Percentiles rank a stretch among this genome's conserved stretches.
These are phyloP conservation scores for Hortiboletus rubellus DNA, from an alignment of 1,284 basidiomycete species.

Conservation along the genomic window DNA sequence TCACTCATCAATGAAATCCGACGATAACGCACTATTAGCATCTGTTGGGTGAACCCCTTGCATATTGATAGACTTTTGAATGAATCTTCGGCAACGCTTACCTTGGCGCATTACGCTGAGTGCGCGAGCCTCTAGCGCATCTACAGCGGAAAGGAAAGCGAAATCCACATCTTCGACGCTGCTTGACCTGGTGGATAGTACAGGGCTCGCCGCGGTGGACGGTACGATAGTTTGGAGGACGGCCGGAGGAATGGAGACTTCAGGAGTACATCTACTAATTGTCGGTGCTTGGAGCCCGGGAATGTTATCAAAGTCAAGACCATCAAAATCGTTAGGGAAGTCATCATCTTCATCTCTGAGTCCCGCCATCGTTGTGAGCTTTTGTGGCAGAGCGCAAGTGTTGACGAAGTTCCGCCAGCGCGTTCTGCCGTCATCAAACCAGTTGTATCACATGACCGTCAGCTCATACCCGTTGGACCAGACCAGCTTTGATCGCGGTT, in stretches of 20 bases:
- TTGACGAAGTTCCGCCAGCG: not conserved
- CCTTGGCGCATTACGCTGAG: slow-evolving; percentile 12
- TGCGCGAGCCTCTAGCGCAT: slow-evolving; percentile 39
- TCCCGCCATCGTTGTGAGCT: slow-evolving; percentile 21
- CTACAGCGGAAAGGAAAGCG: slow-evolving; percentile 41
- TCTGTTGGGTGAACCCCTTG: slow-evolving; percentile 10
- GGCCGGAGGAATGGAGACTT: not conserved
- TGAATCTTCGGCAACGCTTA: slow-evolving; percentile 1
- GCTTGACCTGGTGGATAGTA: slow-evolving; percentile 27
- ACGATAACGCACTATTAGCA: slow-evolving; percentile 8
- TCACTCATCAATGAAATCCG: not conserved
- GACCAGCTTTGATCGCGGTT: too few relatives aligned
- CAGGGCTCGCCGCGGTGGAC: slow-evolving; percentile 13
- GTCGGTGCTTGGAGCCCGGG: slow-evolving; percentile 39
- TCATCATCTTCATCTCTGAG: slow-evolving; percentile 38
- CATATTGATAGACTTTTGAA: not conserved
- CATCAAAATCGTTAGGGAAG: slow-evolving; percentile 47
- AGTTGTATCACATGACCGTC: slow-evolving; percentile 7
- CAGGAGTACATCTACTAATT: not conserved
- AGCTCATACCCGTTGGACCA: too few relatives aligned
- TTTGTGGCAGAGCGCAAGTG: not conserved
- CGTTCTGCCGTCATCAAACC: not conserved
- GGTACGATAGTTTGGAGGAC: not conserved
- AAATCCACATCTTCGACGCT: slow-evolving; percentile 37
- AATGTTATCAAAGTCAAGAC: slow-evolving; percentile 33